Base-by-base conservation (phyloP, 2,329 filamentous ascomycete species). In the Exophiala xenobiotica region DNA sequence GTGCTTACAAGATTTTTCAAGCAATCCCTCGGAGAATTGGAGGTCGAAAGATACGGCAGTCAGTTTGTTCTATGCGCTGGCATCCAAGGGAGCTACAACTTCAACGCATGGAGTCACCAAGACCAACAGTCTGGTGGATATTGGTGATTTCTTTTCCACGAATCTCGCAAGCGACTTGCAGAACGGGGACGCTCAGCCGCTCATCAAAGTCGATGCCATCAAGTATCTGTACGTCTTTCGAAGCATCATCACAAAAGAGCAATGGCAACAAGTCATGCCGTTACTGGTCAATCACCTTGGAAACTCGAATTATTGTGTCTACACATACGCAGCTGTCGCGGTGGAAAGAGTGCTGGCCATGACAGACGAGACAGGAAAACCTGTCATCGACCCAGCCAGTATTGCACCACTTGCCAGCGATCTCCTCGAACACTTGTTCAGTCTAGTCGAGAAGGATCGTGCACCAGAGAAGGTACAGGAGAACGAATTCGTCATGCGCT, bases 401-500 rank as follows among this genome's bases (percentile, higher is more conserved):
- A 89, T 99, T 48, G 81, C 86, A 52, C 86, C 87, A 0, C 82
- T 93, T 56, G 83, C 92, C 19, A 91, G 90, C 68, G 90, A 95
- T 61, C 80, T 99, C 2, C 76, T 97, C 16, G 80, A 89, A 47
- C 92, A 97, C 65, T 78, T 99, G 9, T 97, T 99, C 78, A 85
- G 86, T 58, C 78, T 99, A 46, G 90, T 99, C 59, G 88, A 95
- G 66, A 89, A 87, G 66, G 87, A 96, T 62, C 78, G 79, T 3
- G 86, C 87, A 8, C 87, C 95, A 1, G 83, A 92, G 59, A 99
- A 97, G 77, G 84, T 99, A 56, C 93, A 99, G 67, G 93, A 99
- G 71, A 99, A 99, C 66, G 93, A 99, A 67, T 99, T 97, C 69
- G 70, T 99, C 65, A 97, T 99, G 91, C 88, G 90, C 63, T 99